These are phyloP conservation scores for Flueggea neowawraea DNA, from an alignment of 441 rosid species.

Conservation along the genomic window DNA sequence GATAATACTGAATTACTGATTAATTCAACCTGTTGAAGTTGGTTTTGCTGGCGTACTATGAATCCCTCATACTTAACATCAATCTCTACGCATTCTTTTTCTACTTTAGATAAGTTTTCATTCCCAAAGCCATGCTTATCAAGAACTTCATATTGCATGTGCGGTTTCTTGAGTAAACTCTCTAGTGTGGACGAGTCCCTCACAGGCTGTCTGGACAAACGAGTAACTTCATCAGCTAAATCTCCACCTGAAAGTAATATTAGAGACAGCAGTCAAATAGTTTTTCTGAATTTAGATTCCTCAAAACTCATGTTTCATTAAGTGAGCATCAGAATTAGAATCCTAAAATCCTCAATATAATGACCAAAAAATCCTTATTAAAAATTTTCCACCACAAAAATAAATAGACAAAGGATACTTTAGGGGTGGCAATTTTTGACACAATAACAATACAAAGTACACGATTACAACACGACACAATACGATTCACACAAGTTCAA, in stretches of 20 bases:
- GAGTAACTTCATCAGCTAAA: conserved; percentile 74
- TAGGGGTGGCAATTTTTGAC: too few species aligned
- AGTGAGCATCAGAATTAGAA: neutral
- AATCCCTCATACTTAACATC: conserved; percentile 97
- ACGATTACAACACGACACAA: too few species aligned
- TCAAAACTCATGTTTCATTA: neutral
- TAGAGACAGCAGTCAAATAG: conserved; percentile 1
- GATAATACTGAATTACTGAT: conserved; percentile 4
- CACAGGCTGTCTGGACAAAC: conserved; percentile 80
- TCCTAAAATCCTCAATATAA: neutral
- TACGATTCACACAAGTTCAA: too few species aligned
- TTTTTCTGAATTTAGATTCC: neutral
- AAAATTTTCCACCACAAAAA: too few species aligned
- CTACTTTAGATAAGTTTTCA: conserved; percentile 54
- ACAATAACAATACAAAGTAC: too few species aligned
- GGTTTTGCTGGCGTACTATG: conserved; percentile 78
- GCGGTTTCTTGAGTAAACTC: conserved; percentile 94
- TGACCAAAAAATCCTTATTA: too few species aligned
- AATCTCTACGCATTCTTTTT: conserved; percentile 89
- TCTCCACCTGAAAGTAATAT: conserved; percentile 60
- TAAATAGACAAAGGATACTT: too few species aligned
- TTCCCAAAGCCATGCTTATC: conserved; percentile 93
- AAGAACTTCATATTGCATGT: conserved; percentile 67
- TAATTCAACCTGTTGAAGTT: conserved; percentile 80
- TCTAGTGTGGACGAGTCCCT: conserved; percentile 78